Evolutionary conservation across 176 grass and related monocot genomes (phyloP).

Genomic region (Eragrostis nindensis): DNA sequence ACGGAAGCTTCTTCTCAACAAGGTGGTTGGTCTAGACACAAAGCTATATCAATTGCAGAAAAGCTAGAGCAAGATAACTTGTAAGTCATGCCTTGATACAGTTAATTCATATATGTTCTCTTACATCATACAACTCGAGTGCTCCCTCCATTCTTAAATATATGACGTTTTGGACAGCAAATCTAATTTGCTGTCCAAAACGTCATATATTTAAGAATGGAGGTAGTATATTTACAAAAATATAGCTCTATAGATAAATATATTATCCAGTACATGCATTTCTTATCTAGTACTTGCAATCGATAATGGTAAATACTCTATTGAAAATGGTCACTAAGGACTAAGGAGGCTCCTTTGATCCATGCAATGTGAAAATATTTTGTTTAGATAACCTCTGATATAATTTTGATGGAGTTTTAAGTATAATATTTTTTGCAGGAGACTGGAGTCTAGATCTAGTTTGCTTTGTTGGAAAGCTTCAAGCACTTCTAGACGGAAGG

Average conservation of each 20-base stretch:
- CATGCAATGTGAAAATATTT: neutral
- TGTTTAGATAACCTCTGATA: conserved; percentile 7
- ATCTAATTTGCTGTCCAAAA: too few relatives aligned
- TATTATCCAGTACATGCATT: neutral
- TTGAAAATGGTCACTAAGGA: neutral
- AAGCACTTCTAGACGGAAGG: conserved; percentile 63
- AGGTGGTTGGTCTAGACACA: conserved; percentile 76
- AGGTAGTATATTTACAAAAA: neutral
- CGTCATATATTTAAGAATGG: too few relatives aligned
- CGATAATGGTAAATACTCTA: neutral
- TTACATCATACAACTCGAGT: neutral
- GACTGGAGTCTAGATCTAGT: conserved; percentile 79
- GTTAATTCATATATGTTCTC: conserved; percentile 6
- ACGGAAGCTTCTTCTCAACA: conserved; percentile 58
- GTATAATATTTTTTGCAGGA: conserved; percentile 64
- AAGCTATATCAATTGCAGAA: conserved; percentile 80
- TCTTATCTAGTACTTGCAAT: neutral
- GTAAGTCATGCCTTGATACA: conserved; percentile 60
- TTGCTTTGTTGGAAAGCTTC: conserved; percentile 78
- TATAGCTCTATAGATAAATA: neutral
- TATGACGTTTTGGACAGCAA: too few relatives aligned
- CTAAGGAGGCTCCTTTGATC: neutral
- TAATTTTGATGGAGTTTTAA: neutral
- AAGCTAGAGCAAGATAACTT: conserved; percentile 94
- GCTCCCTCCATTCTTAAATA: neutral